Base-by-base conservation (phyloP, 2,329 filamentous ascomycete species). In the Ilyonectria robusta region DNA sequence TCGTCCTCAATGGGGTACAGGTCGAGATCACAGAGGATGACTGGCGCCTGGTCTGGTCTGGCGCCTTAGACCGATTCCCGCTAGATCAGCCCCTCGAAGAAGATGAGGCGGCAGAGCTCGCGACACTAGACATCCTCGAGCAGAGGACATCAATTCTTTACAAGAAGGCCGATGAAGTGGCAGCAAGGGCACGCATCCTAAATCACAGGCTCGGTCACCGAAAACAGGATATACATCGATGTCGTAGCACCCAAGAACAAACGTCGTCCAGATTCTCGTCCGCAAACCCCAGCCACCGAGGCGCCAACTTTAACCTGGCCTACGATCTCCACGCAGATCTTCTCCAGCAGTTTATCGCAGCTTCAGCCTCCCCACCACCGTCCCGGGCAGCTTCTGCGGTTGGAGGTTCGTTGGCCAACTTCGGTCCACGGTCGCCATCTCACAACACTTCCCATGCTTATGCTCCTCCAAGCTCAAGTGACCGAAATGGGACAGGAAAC, bases 11-110 rank as follows among this genome's bases (percentile, higher is more conserved):
- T 77, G 93, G 94, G 67, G 88, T 91, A 71, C 89, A 93, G 54
- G 92, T 97, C 9, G 93, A 97, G 81, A 95, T 97, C 68, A 91
- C 90, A 19, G 94, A 97, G 79, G 94, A 97, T 78, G 94, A 97
- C 78, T 97, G 92, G 85, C 88, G 94, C 47, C 84, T 97, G 71
- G 95, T 97, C 71, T 90, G 91, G 61, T 95, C 93, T 44, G 94
- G 94, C 31, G 93, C 93, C 71, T 89, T 95, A 11, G 93, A 97
- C 79, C 91, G 94, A 77, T 85, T 87, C 65, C 94, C 94, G 19
- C 92, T 94, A 2, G 91, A 92, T 15, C 90, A 95, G 70, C 93
- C 94, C 1, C 91, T 96, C 55, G 89, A 93, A 65, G 94, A 97
- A 77, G 94, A 97, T 76, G 94, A 97, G 81, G 90, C 92, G 77